Base-by-base conservation (phyloP, 2,329 filamentous ascomycete genomes). In the Diaporthe citri region DNA sequence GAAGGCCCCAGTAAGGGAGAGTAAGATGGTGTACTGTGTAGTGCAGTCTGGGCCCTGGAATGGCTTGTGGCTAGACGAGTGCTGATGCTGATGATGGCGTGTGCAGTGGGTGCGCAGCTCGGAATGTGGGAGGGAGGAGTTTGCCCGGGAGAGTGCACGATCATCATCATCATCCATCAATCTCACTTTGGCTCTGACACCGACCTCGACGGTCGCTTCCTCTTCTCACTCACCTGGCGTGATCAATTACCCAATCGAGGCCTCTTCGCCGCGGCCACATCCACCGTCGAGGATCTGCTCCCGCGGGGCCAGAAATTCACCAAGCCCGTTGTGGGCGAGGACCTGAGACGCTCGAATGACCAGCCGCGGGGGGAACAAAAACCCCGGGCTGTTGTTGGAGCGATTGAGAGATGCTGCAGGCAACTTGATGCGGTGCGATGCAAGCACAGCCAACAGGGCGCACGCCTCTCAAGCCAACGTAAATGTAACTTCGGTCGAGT, bases 401-500 rank as follows among this genome's bases (percentile, higher is more conserved):
- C 28, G 62, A 66, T 39, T 66, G 31, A 51, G 20, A 66, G 46
- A 67, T 39, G 46, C 43, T 52, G 62, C 46, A 67, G 62, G 46
- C 46, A 46, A 15, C 22, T 39, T 52, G 62, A 51, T 66, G 62
- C 31, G 46, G 62, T 67, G 46, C 62, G 31, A 51, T 64, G 39
- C 59, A 31, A 46, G 59, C 39, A 34, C 22, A 46, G 59, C 59
- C 59, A 64, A 39, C 62, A 67, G 31, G 62, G 46, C 46, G 62
- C 43, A 28, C 56, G 56, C 46, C 46, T 52, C 62, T 67, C 43
- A 51, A 67, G 62, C 46, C 62, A 67, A 67, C 62, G 46, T 25
- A 67, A 52, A 36, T 67, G 62, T 66, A 66, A 66, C 62, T 39
- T 39, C 43, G 62, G 62, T 52, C 62, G 62, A 67, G 62, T 67